These are phyloP conservation scores for Aspergillus baeticus DNA, from an alignment of 495 filamentous ascomycete species.

Conservation along the genomic window DNA sequence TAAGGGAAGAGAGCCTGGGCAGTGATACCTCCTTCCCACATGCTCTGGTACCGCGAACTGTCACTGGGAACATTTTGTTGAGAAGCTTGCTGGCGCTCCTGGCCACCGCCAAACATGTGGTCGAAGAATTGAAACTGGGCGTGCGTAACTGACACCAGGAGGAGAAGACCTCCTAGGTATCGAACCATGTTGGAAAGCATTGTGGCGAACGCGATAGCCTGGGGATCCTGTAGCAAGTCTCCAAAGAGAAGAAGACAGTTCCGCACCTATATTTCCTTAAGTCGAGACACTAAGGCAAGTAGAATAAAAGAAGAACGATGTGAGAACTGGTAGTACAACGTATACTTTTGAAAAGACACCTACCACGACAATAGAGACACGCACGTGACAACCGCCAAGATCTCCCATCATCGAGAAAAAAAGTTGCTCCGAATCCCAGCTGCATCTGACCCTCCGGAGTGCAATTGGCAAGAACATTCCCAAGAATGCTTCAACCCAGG, in stretches of 20 bases:
- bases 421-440: slow-evolving; percentile 15
- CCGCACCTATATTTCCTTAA: too few relatives aligned
- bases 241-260: too few relatives aligned
- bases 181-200: slow-evolving; percentile 31
- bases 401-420: slow-evolving; percentile 32
- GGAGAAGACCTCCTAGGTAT: slow-evolving; percentile 43
- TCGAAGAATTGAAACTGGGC: slow-evolving; percentile 91
- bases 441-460: not conserved
- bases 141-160: slow-evolving; percentile 46
- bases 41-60: slow-evolving; percentile 69
- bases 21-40: slow-evolving; percentile 60
- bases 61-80: slow-evolving; percentile 76
- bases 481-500: slow-evolving; percentile 43
- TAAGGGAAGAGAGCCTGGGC: too few relatives aligned
- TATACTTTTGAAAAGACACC: slow-evolving; percentile 9
- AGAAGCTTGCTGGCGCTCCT: slow-evolving; percentile 60
- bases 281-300: too few relatives aligned
- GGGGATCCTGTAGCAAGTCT: too few relatives aligned
- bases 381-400: slow-evolving; percentile 33
- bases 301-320: too few relatives aligned
- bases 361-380: not conserved
- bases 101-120: slow-evolving; percentile 67
- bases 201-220: too few relatives aligned
- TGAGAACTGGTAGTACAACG: not conserved
- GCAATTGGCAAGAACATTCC: slow-evolving; percentile 12